phyloP scores from a whole-genome alignment of 495 filamentous ascomycete species.

The Tuber indicum region DNA sequence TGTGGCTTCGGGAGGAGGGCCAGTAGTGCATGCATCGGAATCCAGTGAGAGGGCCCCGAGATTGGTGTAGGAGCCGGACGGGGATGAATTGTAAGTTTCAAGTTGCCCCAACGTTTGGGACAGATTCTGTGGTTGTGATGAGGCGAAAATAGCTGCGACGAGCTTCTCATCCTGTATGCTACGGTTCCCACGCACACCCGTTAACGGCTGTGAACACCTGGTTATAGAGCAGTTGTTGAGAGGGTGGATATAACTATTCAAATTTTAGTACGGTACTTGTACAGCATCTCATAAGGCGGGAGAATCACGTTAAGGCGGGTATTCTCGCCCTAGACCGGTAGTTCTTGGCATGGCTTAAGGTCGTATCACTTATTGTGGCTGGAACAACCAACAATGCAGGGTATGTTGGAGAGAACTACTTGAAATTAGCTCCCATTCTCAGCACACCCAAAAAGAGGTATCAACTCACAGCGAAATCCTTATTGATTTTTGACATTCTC shows the following conservation, averaged over 20 bases:
- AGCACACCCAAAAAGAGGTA: constrained; percentile 2
- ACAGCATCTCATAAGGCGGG: constrained; percentile 48
- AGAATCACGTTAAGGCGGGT: constrained; percentile 80
- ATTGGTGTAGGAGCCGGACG: constrained; percentile 33
- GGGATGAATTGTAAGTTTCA: constrained; percentile 33
- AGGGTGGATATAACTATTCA: constrained; percentile 69
- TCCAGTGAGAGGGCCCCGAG: constrained; percentile 12
- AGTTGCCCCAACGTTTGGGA: constrained; percentile 37
- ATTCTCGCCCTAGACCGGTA: constrained; percentile 85
- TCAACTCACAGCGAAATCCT: constrained; percentile 60
- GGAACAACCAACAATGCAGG: constrained; percentile 79
- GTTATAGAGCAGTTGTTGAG: constrained; percentile 97
- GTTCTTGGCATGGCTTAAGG: constrained; percentile 82
- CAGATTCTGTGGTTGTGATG: constrained; percentile 43
- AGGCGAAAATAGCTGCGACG: constrained; percentile 74
- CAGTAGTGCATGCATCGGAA: not conserved
- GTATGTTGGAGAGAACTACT: constrained; percentile 89
- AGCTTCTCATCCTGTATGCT: constrained; percentile 95
- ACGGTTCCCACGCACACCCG: constrained; percentile 78
- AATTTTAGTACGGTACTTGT: constrained; percentile 21
- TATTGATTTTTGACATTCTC: constrained; percentile 87
- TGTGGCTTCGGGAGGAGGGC: constrained; percentile 6
- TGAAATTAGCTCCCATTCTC: constrained; percentile 38
- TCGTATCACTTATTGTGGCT: constrained; percentile 85
- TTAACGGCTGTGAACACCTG: constrained; percentile 84